Evolutionary conservation across 1,139 yeast species (phyloP), one percentile per base, ranked within the genome.

Genomic region (Saccharomyces pastorianus): DNA sequence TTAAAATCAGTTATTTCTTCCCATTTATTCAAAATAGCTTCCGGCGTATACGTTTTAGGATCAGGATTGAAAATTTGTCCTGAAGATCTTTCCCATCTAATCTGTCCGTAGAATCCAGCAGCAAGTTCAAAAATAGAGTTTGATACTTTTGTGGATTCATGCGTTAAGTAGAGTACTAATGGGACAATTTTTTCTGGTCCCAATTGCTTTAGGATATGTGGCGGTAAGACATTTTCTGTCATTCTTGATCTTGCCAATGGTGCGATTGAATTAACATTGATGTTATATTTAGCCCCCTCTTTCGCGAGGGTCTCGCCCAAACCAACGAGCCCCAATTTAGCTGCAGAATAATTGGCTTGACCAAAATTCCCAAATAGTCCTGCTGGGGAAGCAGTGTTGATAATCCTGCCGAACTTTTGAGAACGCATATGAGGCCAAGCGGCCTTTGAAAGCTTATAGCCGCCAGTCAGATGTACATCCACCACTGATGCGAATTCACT

Each of bases 321-420:
- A 23, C 97, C 97, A 57, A 91, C 87, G 55, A 90, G 76, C 27
- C 89, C 98, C 59, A 88, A 76, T 73, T 93, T 93, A 48, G 97
- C 98, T 47, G 96, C 95, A 2, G 96, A 84, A 74, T 93, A 93
- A 76, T 93, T 93, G 50, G 96, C 83, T 73, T 93, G 99, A 54
- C 99, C 99, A 73, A 90, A 93, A 76, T 90, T 90, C 61, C 99
- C 99, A 70, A 87, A 93, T 61, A 93, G 78, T 41, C 98, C 98
- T 50, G 98, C 98, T 28, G 98, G 97, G 6, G 97, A 90, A 48
- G 96, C 84, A 25, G 98, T 91, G 77, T 89, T 91, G 65, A 93
- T 74, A 64, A 93, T 80, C 66, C 98, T 80, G 61, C 99, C 99
- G 68, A 76, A 93, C 59, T 81, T 80, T 73, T 93, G 98, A 64